Percentiles rank a stretch among this genome's conserved stretches.
phyloP scores from a whole-genome alignment of 768 basidiomycete species.

The Pisolithus tinctorius region DNA sequence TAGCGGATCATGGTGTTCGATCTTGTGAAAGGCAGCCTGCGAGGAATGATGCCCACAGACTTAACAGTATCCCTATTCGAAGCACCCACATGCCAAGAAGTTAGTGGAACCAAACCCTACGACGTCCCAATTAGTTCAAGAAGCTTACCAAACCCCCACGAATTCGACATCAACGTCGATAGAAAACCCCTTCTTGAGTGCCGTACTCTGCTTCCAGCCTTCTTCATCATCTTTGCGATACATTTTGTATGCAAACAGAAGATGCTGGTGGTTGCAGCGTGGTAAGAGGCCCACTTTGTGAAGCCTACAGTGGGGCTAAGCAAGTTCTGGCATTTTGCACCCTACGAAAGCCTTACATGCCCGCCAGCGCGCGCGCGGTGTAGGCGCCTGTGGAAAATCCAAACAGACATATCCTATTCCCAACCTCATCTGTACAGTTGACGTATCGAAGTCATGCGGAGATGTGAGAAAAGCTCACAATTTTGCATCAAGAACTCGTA shows the following conservation, averaged over 20 bases:
- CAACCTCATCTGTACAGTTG: slow-evolving; percentile 41
- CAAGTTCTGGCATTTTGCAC: too few relatives aligned
- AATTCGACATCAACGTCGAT: slow-evolving; percentile 71
- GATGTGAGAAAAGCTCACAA: slow-evolving; percentile 32
- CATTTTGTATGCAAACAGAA: slow-evolving; percentile 68
- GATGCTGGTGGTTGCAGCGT: slow-evolving; percentile 62
- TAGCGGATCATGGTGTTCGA: slow-evolving; percentile 51
- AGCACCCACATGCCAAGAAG: background rate
- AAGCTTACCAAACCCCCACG: slow-evolving; percentile 62
- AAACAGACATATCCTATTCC: slow-evolving; percentile 74
- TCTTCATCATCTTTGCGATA: slow-evolving; percentile 48
- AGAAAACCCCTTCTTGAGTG: slow-evolving; percentile 70
- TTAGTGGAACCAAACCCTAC: background rate
- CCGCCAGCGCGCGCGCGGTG: slow-evolving; percentile 63
- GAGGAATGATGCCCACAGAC: slow-evolving; percentile 62
- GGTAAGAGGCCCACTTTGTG: slow-evolving; percentile 72
- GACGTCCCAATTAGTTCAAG: background rate
- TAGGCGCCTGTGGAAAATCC: slow-evolving; percentile 77
- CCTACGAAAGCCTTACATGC: slow-evolving; percentile 42
- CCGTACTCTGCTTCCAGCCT: slow-evolving; percentile 58
- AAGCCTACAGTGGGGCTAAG: slow-evolving; percentile 32
- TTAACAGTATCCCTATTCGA: slow-evolving; percentile 59
- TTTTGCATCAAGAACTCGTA: slow-evolving; percentile 79
- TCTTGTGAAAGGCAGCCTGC: slow-evolving; percentile 57
- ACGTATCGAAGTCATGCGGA: background rate